Conservation (phyloP, 2,329 filamentous ascomycete genomes). For the Whalleya microplaca region DNA sequence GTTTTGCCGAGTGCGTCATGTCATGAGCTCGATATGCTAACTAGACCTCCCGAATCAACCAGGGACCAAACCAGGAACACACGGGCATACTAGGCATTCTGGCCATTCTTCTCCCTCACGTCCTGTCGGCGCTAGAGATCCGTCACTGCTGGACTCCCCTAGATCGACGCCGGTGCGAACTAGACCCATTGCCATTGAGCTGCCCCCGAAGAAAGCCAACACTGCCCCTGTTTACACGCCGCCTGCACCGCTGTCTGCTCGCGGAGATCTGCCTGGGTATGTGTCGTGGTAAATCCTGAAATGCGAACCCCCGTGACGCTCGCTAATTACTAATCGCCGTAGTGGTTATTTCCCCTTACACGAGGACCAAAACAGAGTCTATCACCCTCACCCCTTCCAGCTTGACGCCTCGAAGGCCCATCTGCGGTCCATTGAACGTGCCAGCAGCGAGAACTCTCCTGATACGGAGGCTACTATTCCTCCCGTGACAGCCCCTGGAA, state of each 20-base stretch:
- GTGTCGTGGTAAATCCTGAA: slow-evolving; percentile 38
- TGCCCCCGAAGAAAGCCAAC: slow-evolving; percentile 48
- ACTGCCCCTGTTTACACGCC: slow-evolving; percentile 47
- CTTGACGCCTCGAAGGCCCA: slow-evolving; percentile 46
- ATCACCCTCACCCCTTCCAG: slow-evolving; percentile 57
- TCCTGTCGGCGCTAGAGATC: slow-evolving; percentile 25
- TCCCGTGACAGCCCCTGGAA: slow-evolving; percentile 18
- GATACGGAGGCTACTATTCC: slow-evolving; percentile 15
- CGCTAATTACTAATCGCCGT: slow-evolving; percentile 9
- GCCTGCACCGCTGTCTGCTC: slow-evolving; percentile 56
- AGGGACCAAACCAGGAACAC: slow-evolving; percentile 24
- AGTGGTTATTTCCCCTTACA: slow-evolving; percentile 66
- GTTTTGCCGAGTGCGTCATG: slow-evolving; percentile 27
- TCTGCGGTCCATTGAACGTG: slow-evolving; percentile 39
- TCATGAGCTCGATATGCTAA: too few species aligned
- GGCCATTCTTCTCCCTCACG: slow-evolving; percentile 23
- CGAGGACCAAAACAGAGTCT: slow-evolving; percentile 56
- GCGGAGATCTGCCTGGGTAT: slow-evolving; percentile 63
- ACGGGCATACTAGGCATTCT: too few species aligned
- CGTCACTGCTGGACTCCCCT: slow-evolving; percentile 26
- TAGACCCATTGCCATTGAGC: slow-evolving; percentile 58
- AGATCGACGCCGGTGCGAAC: slow-evolving; percentile 37
- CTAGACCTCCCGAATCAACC: slow-evolving; percentile 24
- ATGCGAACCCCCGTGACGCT: slow-evolving; percentile 12
- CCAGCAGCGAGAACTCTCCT: slow-evolving; percentile 37